phyloP scores from a whole-genome alignment of 768 basidiomycete species.

The Suillus weaverae region DNA sequence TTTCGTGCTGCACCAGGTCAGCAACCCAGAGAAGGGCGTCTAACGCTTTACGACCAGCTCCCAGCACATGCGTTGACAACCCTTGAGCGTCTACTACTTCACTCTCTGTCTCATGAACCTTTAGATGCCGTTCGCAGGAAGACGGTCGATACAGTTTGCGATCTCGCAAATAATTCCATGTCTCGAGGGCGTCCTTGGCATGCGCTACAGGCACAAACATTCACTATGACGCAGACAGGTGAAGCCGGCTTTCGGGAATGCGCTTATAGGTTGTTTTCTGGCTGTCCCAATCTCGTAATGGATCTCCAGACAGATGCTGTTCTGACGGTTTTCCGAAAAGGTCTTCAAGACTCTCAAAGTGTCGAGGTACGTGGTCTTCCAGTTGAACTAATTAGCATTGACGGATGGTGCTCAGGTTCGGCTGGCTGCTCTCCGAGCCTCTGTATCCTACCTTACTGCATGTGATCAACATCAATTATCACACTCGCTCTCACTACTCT shows the following conservation, averaged over 20 bases:
- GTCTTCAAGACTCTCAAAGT: conserved; percentile 64
- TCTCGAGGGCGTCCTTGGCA: conserved; percentile 78
- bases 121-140: conserved; percentile 61
- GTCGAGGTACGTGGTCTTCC: conserved; percentile 46
- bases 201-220: conserved; percentile 69
- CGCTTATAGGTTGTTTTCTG: conserved; percentile 71
- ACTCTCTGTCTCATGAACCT: conserved; percentile 65
- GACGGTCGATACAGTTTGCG: conserved; percentile 72
- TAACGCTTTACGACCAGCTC: conserved; percentile 78
- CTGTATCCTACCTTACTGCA: conserved; percentile 65
- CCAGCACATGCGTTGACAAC: conserved; percentile 63
- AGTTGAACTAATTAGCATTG: conserved; percentile 3
- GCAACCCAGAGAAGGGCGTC: conserved; percentile 35
- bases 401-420: conserved; percentile 51
- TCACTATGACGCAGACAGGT: conserved; percentile 53
- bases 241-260: conserved; percentile 48
- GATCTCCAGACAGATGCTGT: conserved; percentile 75
- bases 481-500: conserved; percentile 59
- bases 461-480: conserved; percentile 62
- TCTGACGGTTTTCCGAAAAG: conserved; percentile 62
- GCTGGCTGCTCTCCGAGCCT: conserved; percentile 68
- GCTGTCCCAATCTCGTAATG: conserved; percentile 73
- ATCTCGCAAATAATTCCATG: conserved; percentile 77
- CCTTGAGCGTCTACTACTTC: conserved; percentile 71
- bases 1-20: conserved; percentile 56